Conservation (phyloP, 768 basidiomycete genomes). For the Leccinum fibrillosum region DNA sequence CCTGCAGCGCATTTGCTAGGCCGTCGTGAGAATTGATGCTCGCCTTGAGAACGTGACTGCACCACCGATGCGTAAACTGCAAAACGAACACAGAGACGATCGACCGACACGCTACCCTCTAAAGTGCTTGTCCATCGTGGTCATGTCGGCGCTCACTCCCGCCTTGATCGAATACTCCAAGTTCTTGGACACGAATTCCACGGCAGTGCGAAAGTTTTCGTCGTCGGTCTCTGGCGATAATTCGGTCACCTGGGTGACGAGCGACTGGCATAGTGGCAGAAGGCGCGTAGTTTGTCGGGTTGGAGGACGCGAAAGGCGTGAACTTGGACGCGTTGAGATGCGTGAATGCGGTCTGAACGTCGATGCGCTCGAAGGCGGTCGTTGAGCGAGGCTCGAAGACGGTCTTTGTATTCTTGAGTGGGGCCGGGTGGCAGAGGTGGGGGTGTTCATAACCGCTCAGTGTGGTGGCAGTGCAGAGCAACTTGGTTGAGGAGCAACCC, state of each 20-base stretch:
- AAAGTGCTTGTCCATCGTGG: constrained; percentile 48
- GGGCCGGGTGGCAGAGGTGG: constrained; percentile 17
- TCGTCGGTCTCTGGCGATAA: constrained; percentile 42
- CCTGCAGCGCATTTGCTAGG: constrained; percentile 58
- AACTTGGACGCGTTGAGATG: constrained; percentile 36
- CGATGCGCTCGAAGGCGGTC: constrained; percentile 42
- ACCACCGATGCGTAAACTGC: constrained; percentile 12
- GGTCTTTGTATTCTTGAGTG: constrained; percentile 26
- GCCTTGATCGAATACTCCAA: constrained; percentile 59
- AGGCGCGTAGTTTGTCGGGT: constrained; percentile 51
- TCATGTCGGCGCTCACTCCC: constrained; percentile 54
- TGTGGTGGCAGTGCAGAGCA: constrained; percentile 8
- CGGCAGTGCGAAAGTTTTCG: constrained; percentile 43
- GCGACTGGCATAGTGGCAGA: constrained; percentile 48
- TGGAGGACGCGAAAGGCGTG: constrained; percentile 49
- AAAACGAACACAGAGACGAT: neutral
- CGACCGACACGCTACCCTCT: constrained; percentile 43
- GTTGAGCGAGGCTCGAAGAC: constrained; percentile 37
- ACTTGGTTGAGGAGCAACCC: neutral
- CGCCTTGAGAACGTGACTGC: constrained; percentile 63
- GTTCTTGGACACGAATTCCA: constrained; percentile 57
- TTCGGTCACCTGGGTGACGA: constrained; percentile 55
- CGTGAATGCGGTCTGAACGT: constrained; percentile 34
- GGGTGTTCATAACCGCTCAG: constrained; percentile 17
- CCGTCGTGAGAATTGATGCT: constrained; percentile 61